Conservation (phyloP, 306 rosid species). For the Lathyrus tuberosus region DNA sequence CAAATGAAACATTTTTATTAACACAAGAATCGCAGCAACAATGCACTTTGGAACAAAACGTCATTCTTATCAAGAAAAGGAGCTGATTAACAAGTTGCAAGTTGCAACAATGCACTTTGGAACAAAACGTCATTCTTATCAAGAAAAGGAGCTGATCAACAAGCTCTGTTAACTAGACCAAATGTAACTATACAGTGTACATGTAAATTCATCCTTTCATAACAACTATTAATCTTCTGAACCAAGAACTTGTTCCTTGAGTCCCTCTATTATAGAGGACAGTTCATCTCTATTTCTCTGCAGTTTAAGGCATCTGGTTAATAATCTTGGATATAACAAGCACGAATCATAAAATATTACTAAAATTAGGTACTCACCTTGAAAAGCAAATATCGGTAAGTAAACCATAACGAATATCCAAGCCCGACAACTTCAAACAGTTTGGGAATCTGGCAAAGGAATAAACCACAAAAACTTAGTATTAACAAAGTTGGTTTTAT, state of each 20-base stretch:
- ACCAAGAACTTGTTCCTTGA: slow-evolving; percentile 76
- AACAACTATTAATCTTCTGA: slow-evolving; percentile 50
- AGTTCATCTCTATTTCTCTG: slow-evolving; percentile 89
- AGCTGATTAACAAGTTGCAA: slow-evolving; percentile 15
- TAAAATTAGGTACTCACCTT: slow-evolving; percentile 55
- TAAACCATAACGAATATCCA: slow-evolving; percentile 80
- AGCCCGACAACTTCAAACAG: slow-evolving; percentile 87
- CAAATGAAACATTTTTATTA: too few species aligned
- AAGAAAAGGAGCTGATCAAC: background rate
- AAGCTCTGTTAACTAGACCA: slow-evolving; percentile 23
- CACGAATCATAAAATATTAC: background rate
- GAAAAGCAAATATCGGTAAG: slow-evolving; percentile 75
- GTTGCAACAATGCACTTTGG: background rate
- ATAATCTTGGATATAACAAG: background rate
- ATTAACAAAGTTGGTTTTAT: background rate
- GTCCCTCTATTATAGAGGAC: slow-evolving; percentile 60
- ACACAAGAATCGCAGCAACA: background rate
- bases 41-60: background rate
- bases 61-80: background rate
- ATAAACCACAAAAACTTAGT: slow-evolving; percentile 15
- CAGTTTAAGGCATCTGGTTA: slow-evolving; percentile 30
- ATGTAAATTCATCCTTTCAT: background rate
- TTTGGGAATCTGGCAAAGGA: slow-evolving; percentile 69
- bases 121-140: background rate
- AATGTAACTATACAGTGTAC: slow-evolving; percentile 43